These are phyloP conservation scores for Blastobotrys capitulatus DNA, from an alignment of 1,139 yeast genomes.

Conservation along the genomic window DNA sequence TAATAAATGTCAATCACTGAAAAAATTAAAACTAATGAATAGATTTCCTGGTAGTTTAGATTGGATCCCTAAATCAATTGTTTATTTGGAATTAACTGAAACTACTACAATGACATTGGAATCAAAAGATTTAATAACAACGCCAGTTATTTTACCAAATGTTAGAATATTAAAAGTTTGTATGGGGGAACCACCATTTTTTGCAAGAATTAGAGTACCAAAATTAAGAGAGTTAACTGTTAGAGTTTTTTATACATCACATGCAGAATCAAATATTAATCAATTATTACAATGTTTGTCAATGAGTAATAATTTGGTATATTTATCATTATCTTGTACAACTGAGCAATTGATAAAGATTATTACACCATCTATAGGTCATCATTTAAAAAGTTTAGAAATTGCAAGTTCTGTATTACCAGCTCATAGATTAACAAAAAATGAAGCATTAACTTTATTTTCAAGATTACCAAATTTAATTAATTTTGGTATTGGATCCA, in stretches of 20 bases:
- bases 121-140: neutral
- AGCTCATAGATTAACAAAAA: neutral
- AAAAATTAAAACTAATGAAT: neutral
- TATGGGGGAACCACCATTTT: conserved; percentile 2
- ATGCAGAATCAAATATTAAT: neutral
- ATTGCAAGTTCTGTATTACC: conserved; percentile 1
- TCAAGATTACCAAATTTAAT: neutral
- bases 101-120: neutral
- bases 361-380: neutral
- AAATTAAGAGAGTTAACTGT: neutral
- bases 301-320: neutral
- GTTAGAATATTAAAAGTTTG: neutral
- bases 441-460: neutral
- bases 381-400: neutral
- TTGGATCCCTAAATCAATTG: neutral
- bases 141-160: neutral
- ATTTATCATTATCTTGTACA: neutral
- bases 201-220: neutral
- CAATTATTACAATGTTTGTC: neutral
- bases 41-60: neutral
- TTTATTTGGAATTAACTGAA: neutral
- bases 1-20: neutral
- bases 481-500: neutral
- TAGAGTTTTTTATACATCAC: neutral
- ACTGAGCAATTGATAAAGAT: neutral